Conservation (phyloP, 108 stramenopile genomes). For the Cyclostephanos invisitatus region DNA sequence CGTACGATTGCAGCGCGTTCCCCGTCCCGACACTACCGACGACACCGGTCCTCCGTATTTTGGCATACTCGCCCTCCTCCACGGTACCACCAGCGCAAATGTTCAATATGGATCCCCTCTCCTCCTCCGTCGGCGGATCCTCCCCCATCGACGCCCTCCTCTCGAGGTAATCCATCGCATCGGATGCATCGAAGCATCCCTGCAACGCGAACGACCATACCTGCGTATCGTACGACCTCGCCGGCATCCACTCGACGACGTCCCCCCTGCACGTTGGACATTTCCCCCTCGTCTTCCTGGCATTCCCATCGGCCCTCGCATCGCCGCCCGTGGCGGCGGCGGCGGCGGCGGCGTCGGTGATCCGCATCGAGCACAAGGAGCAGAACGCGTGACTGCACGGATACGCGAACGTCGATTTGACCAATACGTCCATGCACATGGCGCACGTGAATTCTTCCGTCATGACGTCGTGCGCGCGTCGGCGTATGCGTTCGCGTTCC, state of each 20-base stretch:
- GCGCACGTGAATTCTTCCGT: conserved; percentile 24
- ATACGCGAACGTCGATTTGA: conserved; percentile 34
- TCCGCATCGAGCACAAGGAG: conserved; percentile 13
- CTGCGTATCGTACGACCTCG: conserved; percentile 29
- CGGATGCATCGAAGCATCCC: conserved; percentile 27
- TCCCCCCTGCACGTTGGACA: conserved; percentile 40
- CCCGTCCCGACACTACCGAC: not conserved
- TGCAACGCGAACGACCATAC: conserved; percentile 38
- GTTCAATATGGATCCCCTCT: conserved; percentile 26
- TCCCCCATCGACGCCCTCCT: conserved; percentile 24
- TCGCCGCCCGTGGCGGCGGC: not conserved
- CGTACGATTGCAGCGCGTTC: not conserved
- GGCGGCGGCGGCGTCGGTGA: not conserved
- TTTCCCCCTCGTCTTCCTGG: not conserved
- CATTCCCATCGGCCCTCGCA: too few relatives aligned
- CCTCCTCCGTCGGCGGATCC: conserved; percentile 21
- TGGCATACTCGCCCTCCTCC: not conserved
- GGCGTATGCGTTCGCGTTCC: conserved; percentile 20
- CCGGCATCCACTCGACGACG: conserved; percentile 35
- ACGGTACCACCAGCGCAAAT: not conserved
- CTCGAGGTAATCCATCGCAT: conserved; percentile 23
- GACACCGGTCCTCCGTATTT: not conserved
- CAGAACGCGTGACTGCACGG: conserved; percentile 42
- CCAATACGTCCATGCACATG: conserved; percentile 40
- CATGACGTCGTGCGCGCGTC: conserved; percentile 20